Percentiles rank a stretch among this genome's conserved stretches.
phyloP scores from a whole-genome alignment of 495 filamentous ascomycete genomes.

The Penicillium argentinense region DNA sequence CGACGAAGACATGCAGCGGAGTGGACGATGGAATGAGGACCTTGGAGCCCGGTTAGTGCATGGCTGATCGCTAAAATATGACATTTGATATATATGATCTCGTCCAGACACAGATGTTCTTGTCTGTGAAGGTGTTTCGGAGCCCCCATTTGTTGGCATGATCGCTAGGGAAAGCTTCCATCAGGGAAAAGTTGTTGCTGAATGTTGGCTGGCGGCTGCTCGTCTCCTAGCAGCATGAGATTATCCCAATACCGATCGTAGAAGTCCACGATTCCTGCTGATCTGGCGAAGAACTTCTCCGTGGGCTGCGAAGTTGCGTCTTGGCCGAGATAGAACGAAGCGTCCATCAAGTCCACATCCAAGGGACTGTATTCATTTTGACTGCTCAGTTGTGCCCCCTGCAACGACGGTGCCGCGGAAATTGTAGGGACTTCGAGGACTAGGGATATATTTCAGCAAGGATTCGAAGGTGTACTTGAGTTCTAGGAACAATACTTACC shows the following conservation, averaged over 20 bases:
- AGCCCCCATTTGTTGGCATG: not conserved
- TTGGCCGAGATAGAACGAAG: constrained; percentile 8
- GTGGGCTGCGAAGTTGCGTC: not conserved
- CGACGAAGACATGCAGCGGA: not conserved
- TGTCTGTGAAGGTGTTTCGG: no score
- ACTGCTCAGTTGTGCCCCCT: not conserved
- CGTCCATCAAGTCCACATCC: constrained; percentile 11
- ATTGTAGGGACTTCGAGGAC: not conserved
- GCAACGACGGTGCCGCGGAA: not conserved
- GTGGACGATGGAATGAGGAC: not conserved
- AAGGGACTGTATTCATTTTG: constrained; percentile 8
- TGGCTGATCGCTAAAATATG: no score
- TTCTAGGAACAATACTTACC: not conserved
- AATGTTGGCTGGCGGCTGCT: not conserved
- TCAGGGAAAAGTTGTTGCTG: not conserved
- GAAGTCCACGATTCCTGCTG: constrained; percentile 4
- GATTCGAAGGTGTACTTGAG: not conserved
- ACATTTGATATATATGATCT: no score
- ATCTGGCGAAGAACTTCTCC: not conserved
- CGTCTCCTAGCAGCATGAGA: constrained; percentile 9
- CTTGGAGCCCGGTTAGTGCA: no score
- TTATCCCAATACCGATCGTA: constrained; percentile 14
- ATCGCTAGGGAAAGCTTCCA: not conserved
- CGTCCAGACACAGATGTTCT: no score
- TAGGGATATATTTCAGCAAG: not conserved